Conservation (phyloP, 148 eudicot genomes). For the Rhododendron molle region DNA sequence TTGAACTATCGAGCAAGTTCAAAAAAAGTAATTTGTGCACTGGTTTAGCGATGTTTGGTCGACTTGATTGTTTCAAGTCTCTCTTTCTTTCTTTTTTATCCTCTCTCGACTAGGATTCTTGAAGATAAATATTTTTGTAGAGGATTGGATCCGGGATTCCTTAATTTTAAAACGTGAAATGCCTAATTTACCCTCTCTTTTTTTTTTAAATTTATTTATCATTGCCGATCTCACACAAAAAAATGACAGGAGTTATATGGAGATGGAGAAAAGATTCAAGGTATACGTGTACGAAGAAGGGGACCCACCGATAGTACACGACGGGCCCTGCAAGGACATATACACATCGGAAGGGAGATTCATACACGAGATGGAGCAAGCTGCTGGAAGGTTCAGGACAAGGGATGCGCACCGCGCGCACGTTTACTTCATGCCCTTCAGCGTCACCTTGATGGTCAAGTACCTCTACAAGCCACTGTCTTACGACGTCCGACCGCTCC, state of each 20-base stretch:
- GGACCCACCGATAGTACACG: constrained; percentile 67
- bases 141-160: no score
- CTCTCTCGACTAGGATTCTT: no score
- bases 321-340: constrained; percentile 86
- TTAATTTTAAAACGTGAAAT: neutral
- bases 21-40: no score
- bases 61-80: no score
- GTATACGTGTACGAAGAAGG: constrained; percentile 86
- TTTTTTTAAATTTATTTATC: no score
- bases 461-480: constrained; percentile 58
- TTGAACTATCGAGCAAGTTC: no score
- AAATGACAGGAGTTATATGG: constrained; percentile 63
- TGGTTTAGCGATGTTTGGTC: no score
- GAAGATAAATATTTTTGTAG: no score
- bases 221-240: no score
- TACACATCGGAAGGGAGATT: constrained; percentile 92
- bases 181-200: neutral
- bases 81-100: no score
- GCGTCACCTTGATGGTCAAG: constrained; percentile 81
- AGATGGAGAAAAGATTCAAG: constrained; percentile 85
- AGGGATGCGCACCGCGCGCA: constrained; percentile 50
- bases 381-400: constrained; percentile 40
- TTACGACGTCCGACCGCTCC: constrained; percentile 49
- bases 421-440: constrained; percentile 83
- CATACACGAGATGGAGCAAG: constrained; percentile 68